phyloP scores from a whole-genome alignment of 441 rosid genomes.

The Viola pubescens region DNA sequence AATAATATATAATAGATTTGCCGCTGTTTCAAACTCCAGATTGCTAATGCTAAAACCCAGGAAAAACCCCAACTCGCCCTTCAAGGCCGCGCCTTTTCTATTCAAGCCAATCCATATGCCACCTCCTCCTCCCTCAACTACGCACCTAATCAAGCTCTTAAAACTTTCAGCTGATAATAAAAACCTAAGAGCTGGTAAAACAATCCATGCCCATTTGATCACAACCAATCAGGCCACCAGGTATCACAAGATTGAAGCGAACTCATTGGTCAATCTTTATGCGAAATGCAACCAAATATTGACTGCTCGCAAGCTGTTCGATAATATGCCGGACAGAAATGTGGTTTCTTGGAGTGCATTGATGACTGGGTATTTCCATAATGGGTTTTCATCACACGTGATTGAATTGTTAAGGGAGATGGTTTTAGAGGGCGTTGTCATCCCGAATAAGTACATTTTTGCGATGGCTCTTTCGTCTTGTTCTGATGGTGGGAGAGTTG shows the following conservation, averaged over 20 bases:
- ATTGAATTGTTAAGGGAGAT: conserved; percentile 47
- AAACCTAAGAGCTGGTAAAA: conserved; percentile 35
- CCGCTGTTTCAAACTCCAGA: background rate
- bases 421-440: conserved; percentile 26
- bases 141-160: conserved; percentile 31
- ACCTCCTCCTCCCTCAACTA: conserved; percentile 9
- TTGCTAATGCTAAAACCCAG: conserved; percentile 6
- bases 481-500: conserved; percentile 28
- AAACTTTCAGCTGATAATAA: conserved; percentile 48
- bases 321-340: conserved; percentile 41
- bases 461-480: conserved; percentile 50
- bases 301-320: conserved; percentile 54
- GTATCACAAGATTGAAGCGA: conserved; percentile 20
- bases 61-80: background rate
- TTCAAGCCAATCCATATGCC: background rate
- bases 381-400: conserved; percentile 40
- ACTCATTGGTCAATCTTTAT: conserved; percentile 45
- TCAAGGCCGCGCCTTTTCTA: background rate
- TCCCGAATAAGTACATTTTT: conserved; percentile 57
- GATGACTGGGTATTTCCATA: conserved; percentile 62
- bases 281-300: conserved; percentile 35
- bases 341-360: conserved; percentile 66
- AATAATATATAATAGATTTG: background rate
- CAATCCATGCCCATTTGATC: conserved; percentile 52
- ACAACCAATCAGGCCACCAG: conserved; percentile 18